Evolutionary conservation across 768 basidiomycete species (phyloP).

Genomic region (Clavulina sp.): DNA sequence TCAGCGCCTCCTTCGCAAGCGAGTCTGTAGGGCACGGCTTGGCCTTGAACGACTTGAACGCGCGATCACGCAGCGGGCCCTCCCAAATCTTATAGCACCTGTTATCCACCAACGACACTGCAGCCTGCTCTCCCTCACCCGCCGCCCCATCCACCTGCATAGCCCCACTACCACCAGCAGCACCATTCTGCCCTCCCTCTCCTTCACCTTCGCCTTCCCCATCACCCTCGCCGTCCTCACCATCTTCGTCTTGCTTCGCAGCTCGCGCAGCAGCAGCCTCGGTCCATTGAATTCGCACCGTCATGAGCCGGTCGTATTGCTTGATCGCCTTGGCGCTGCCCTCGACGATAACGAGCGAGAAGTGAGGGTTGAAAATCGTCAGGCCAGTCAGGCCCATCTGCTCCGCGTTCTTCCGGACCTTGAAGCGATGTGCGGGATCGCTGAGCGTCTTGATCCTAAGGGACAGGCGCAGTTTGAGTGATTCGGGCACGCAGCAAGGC

Average conservation of each 20-base stretch:
- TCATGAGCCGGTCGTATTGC: slow-evolving; percentile 75
- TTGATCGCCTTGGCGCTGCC: slow-evolving; percentile 73
- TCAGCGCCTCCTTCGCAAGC: slow-evolving; percentile 71
- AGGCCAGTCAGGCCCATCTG: slow-evolving; percentile 76
- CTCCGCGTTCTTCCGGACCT: slow-evolving; percentile 92
- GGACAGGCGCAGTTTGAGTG: not conserved
- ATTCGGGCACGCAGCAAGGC: not conserved
- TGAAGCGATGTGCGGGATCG: slow-evolving; percentile 90
- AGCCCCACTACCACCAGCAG: slow-evolving; percentile 16
- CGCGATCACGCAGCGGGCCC: slow-evolving; percentile 66
- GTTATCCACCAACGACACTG: slow-evolving; percentile 63
- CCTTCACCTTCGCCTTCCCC: slow-evolving; percentile 15
- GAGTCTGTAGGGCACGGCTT: slow-evolving; percentile 70
- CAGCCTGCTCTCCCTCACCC: slow-evolving; percentile 13
- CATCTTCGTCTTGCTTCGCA: slow-evolving; percentile 43
- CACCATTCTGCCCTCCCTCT: slow-evolving; percentile 21
- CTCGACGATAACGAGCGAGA: slow-evolving; percentile 87
- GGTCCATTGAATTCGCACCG: slow-evolving; percentile 83
- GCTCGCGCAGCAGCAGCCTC: slow-evolving; percentile 70
- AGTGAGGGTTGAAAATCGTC: slow-evolving; percentile 77
- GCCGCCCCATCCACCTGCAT: slow-evolving; percentile 13
- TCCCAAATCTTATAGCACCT: slow-evolving; percentile 87
- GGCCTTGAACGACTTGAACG: slow-evolving; percentile 64
- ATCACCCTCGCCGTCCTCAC: slow-evolving; percentile 33
- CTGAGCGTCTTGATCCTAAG: slow-evolving; percentile 65